Conservation (phyloP, 2,329 filamentous ascomycete species). For the Colletotrichum phormii region DNA sequence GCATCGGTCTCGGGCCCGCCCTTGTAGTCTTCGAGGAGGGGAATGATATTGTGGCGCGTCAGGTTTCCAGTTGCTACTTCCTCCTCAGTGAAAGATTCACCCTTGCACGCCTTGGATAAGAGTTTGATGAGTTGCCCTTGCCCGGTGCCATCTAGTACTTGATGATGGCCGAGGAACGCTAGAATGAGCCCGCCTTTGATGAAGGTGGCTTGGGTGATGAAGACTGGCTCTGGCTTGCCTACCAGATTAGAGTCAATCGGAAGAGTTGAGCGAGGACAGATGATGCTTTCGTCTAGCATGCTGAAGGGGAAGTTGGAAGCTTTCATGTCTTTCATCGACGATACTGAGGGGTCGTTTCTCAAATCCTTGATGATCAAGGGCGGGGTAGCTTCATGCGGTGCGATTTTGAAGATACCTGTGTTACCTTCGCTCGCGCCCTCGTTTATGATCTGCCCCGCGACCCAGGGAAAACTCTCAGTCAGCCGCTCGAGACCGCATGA, state of each 20-base stretch:
- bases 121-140: constrained; percentile 58
- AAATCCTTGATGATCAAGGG: constrained; percentile 56
- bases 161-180: constrained; percentile 60
- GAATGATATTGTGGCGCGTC: constrained; percentile 49
- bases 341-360: constrained; percentile 46
- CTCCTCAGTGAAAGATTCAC: constrained; percentile 56
- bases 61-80: constrained; percentile 58
- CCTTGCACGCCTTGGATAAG: constrained; percentile 60
- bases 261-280: constrained; percentile 44
- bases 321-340: constrained; percentile 52
- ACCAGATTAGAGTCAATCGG: constrained; percentile 7
- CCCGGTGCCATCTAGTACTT: constrained; percentile 62
- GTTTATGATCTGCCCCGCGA: constrained; percentile 56
- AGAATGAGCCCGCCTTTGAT: constrained; percentile 61
- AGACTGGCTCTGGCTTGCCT: not conserved
- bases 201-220: constrained; percentile 30
- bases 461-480: constrained; percentile 55
- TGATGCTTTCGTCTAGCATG: constrained; percentile 58
- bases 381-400: constrained; percentile 45
- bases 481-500: constrained; percentile 52
- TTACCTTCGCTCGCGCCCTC: constrained; percentile 43
- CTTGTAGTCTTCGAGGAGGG: constrained; percentile 51
- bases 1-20: constrained; percentile 46
- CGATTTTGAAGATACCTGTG: constrained; percentile 53
- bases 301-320: constrained; percentile 55